phyloP scores from a whole-genome alignment of 352 stramenopile species.

The Pythium phragmitis region DNA sequence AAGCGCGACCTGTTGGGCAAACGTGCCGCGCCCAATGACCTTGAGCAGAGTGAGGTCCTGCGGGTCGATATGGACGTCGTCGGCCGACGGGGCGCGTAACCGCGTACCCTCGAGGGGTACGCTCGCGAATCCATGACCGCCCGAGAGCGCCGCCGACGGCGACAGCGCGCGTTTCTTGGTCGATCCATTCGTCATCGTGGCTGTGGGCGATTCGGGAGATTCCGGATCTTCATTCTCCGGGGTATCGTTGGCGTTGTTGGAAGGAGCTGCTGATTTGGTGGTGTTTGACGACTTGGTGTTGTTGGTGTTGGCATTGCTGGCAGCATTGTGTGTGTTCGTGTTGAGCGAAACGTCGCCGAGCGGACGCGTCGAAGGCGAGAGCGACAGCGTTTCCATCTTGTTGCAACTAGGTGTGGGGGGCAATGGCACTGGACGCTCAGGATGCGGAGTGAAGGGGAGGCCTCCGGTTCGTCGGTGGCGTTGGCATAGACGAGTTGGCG shows the following conservation, averaged over 20 bases:
- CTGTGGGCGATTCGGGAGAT: neutral
- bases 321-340: neutral
- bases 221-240: conserved; percentile 19
- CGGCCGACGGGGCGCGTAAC: neutral
- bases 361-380: neutral
- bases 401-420: neutral
- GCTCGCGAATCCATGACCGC: conserved; percentile 1
- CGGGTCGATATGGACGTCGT: conserved; percentile 38
- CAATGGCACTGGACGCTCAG: too few relatives aligned
- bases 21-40: conserved; percentile 84
- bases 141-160: conserved; percentile 15
- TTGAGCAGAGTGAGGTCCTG: conserved; percentile 78
- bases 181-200: neutral
- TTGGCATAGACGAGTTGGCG: conserved; percentile 9
- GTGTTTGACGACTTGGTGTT: neutral
- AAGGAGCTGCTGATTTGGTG: neutral
- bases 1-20: conserved; percentile 79
- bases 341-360: neutral
- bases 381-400: conserved; percentile 3
- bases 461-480: neutral
- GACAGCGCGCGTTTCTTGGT: conserved; percentile 32
- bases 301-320: conserved; percentile 11
- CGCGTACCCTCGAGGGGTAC: conserved; percentile 1
- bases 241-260: neutral
- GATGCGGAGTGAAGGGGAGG: neutral